A percentile compares a stretch with the other conserved stretches of the same genome.
Evolutionary conservation across 2,329 filamentous ascomycete genomes (phyloP).

Genomic region (Canariomyces notabilis): DNA sequence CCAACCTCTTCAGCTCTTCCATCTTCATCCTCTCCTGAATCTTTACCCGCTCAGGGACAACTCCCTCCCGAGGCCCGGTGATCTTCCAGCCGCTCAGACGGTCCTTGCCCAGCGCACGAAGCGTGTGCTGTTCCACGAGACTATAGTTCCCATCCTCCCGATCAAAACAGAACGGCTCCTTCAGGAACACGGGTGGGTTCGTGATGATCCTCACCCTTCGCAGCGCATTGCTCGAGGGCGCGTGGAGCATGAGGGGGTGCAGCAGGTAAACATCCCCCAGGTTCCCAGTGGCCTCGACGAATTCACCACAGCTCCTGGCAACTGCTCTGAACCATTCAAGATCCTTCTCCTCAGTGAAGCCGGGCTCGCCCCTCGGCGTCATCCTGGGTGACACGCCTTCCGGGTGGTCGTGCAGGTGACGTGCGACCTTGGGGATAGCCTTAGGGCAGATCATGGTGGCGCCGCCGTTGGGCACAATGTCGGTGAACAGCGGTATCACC

Average conservation of each 20-base stretch:
- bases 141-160: constrained; percentile 45
- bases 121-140: constrained; percentile 51
- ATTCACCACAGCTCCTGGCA: constrained; percentile 37
- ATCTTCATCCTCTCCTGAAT: constrained; percentile 47
- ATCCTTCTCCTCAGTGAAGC: constrained; percentile 39
- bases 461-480: constrained; percentile 56
- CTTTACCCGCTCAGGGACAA: constrained; percentile 46
- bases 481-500: constrained; percentile 63
- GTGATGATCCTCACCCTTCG: constrained; percentile 45
- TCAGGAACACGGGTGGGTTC: constrained; percentile 50
- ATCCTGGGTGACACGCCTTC: constrained; percentile 63
- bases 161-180: constrained; percentile 49
- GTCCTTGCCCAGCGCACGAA: constrained; percentile 43
- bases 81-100: constrained; percentile 49
- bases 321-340: constrained; percentile 42
- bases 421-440: constrained; percentile 53
- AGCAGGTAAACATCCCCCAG: constrained; percentile 54
- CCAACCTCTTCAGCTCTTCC: constrained; percentile 44
- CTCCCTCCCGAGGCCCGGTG: constrained; percentile 41
- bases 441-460: constrained; percentile 61
- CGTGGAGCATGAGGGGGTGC: constrained; percentile 58
- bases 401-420: constrained; percentile 55
- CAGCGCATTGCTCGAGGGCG: constrained; percentile 43
- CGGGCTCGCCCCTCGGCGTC: constrained; percentile 48
- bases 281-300: constrained; percentile 50